Conservation (phyloP, 2,329 filamentous ascomycete species). For the Alternaria novae-zelandiae region DNA sequence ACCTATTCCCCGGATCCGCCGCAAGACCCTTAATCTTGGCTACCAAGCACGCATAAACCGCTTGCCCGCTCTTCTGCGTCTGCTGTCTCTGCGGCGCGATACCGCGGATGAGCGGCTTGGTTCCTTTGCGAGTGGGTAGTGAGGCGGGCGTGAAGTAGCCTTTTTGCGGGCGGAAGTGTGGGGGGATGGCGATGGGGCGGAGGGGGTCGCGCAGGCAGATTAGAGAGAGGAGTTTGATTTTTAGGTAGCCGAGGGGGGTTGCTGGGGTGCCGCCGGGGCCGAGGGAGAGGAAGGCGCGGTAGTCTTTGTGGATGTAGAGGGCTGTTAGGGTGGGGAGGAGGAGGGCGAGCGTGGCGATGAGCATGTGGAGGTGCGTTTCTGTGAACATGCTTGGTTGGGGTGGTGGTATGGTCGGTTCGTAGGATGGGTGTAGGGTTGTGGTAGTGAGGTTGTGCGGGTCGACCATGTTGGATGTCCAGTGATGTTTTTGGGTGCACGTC, state of each 20-base stretch:
- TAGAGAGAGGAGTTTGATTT: constrained; percentile 74
- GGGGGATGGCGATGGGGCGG: constrained; percentile 60
- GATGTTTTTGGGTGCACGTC: neutral
- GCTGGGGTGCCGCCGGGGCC: constrained; percentile 82
- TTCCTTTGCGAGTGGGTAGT: constrained; percentile 68
- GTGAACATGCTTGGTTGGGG: neutral
- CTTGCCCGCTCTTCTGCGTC: constrained; percentile 67
- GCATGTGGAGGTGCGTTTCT: constrained; percentile 1
- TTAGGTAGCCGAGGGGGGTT: constrained; percentile 74
- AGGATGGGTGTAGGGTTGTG: neutral
- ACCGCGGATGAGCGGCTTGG: constrained; percentile 71
- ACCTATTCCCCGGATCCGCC: constrained; percentile 30
- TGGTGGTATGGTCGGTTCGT: neutral
- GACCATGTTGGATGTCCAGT: neutral
- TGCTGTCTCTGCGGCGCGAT: constrained; percentile 84
- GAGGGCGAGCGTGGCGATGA: constrained; percentile 14
- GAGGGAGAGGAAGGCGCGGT: constrained; percentile 75
- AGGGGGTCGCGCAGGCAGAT: constrained; percentile 77
- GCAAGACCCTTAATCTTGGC: constrained; percentile 28
- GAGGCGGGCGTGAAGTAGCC: constrained; percentile 62
- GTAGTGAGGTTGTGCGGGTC: neutral
- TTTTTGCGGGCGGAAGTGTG: constrained; percentile 58
- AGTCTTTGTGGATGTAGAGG: constrained; percentile 69
- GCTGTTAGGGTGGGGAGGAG: constrained; percentile 35
- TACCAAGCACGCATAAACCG: constrained; percentile 49